Conservation (phyloP, 2,329 filamentous ascomycete species). For the Cytospora chrysosperma region DNA sequence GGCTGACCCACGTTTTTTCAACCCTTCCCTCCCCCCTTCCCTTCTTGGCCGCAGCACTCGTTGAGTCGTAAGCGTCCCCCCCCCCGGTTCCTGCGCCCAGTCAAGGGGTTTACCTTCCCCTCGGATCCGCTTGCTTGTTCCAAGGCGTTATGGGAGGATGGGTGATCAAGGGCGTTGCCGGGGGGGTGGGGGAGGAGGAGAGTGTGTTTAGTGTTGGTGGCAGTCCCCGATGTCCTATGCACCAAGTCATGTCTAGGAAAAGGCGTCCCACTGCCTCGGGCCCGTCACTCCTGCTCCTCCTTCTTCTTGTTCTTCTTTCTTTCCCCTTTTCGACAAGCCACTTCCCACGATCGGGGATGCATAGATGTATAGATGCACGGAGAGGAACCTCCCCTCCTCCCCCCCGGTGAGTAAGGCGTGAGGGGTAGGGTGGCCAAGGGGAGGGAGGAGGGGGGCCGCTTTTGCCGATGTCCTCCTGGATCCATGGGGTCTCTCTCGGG, state of each 20-base stretch:
- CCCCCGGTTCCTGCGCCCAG: neutral
- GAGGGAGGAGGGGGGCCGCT: neutral
- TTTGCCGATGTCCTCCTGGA: too few relatives aligned
- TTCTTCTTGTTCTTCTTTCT: too few relatives aligned
- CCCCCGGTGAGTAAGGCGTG: neutral
- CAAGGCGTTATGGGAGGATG: neutral
- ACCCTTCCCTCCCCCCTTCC: neutral
- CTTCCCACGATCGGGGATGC: neutral
- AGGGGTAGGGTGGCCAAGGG: neutral
- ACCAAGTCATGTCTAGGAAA: neutral
- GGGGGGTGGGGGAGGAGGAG: too few relatives aligned
- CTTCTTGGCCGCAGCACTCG: neutral
- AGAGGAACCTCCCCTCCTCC: too few relatives aligned
- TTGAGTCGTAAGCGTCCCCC: neutral
- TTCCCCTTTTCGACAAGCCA: neutral
- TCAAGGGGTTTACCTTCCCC: conserved; percentile 15
- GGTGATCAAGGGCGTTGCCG: too few relatives aligned
- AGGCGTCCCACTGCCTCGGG: neutral
- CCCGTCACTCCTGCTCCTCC: too few relatives aligned
- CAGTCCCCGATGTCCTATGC: neutral
- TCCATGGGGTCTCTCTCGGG: neutral
- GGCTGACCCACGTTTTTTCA: conserved; percentile 13
- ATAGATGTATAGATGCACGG: neutral
- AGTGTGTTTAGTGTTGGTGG: neutral
- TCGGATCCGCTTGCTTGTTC: conserved; percentile 3